Evolutionary conservation across 768 basidiomycete species (phyloP), one percentile per base, ranked within the genome.

Genomic region (Ramaria rubella): DNA sequence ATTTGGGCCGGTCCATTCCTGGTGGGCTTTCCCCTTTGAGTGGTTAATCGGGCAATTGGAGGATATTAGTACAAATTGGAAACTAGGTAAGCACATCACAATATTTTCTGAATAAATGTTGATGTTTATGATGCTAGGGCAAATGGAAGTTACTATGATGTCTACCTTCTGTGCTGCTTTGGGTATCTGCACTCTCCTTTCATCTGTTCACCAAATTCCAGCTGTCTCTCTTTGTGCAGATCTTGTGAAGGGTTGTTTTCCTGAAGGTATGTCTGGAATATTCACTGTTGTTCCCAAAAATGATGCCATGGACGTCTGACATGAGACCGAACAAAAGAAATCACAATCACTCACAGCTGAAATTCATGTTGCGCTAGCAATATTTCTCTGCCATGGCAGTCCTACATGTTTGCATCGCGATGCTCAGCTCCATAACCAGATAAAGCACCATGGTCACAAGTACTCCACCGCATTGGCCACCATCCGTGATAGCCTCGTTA

Each of bases 1-100:
- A 2, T 75, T 73, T 55, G 70, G 75, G 0, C 73, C 72, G n/a
- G 61, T 70, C 0, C 63, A 65, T 38, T 66, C 65, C 1, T 77
- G 72, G 75, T 75, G 72, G 71, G 61, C 64, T 1, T 76, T 71
- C 57, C 72, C 70, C 0, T 74, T 70, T 43, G 71, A 77, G 52
- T 51, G 63, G 0, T 55, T 70, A 11, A 75, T 76, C 49, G 70
- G 74, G 0, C 65, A 60, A 34, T 58, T 77, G 1, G 73, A 77
- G 44, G 44, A 59, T 1, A 61, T 74, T 11, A 45, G 60, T 5
- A 71, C 60, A 0, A 77, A 76, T 55, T 57, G 69, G 43, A 62
- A 66, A 42, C 31, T 59, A n/a, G 46, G 59, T 38, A n/a, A 11
- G 36, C 11, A 11, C n/a, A 38, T 38, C n/a, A 38, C n/a, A 11